Evolutionary conservation across 768 basidiomycete species (phyloP).

Genomic region (Aureoboletus auriporus): DNA sequence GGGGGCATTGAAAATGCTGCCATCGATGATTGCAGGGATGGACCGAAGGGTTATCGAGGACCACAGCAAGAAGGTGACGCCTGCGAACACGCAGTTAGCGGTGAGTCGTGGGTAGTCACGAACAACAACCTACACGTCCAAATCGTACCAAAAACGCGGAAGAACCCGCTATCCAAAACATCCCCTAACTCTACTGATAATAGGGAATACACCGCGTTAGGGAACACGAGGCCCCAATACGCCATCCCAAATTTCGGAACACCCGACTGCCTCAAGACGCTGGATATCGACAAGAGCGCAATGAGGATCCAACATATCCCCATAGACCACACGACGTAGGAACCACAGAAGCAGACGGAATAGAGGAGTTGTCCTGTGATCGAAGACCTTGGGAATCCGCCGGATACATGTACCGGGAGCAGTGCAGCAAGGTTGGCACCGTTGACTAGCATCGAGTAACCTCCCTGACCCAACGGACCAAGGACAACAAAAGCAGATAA

Average conservation of each 20-base stretch:
- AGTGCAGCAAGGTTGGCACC: conserved; percentile 35
- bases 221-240: conserved; percentile 57
- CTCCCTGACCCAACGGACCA: conserved; percentile 53
- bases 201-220: conserved; percentile 49
- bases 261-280: conserved; percentile 27
- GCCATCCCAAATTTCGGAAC: conserved; percentile 40
- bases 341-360: conserved; percentile 41
- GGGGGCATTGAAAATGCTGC: conserved; percentile 46
- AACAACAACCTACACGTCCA: conserved; percentile 42
- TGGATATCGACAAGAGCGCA: conserved; percentile 38
- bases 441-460: conserved; percentile 41
- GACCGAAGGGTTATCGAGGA: conserved; percentile 36
- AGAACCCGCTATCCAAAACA: conserved; percentile 47
- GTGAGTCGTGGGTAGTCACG: neutral
- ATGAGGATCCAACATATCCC: conserved; percentile 49
- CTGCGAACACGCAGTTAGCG: conserved; percentile 19
- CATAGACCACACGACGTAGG: conserved; percentile 52
- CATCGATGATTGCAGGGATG: conserved; percentile 42
- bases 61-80: conserved; percentile 42
- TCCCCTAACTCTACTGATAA: conserved; percentile 46
- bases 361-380: conserved; percentile 40
- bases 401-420: conserved; percentile 28
- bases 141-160: conserved; percentile 49
- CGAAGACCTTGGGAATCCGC: conserved; percentile 29
- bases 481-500: conserved; percentile 46